phyloP scores from a whole-genome alignment of 805 yeast genomes.

The Candida morakotiae region DNA sequence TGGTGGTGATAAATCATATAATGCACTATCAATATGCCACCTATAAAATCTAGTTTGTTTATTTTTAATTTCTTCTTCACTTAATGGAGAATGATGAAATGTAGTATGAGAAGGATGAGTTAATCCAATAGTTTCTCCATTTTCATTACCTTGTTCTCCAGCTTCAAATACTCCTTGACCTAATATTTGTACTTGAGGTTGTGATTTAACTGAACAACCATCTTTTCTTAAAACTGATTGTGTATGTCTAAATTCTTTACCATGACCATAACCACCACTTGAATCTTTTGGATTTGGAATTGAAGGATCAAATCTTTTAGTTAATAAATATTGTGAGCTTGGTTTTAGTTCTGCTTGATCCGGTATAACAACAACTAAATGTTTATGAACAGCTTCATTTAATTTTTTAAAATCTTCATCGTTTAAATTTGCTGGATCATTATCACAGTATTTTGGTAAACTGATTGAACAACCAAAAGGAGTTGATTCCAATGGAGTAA shows the following conservation, averaged over 20 bases:
- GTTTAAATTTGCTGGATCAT: conserved; percentile 66
- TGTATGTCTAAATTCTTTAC: conserved; percentile 56
- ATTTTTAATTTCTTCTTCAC: conserved; percentile 56
- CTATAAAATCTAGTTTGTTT: conserved; percentile 80
- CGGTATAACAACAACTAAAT: conserved; percentile 75
- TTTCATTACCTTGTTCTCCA: conserved; percentile 51
- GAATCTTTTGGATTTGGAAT: conserved; percentile 37
- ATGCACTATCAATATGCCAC: conserved; percentile 92
- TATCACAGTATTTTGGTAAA: conserved; percentile 59
- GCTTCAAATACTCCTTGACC: conserved; percentile 75
- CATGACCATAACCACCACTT: conserved; percentile 68
- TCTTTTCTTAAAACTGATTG: conserved; percentile 71
- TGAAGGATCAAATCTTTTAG: conserved; percentile 76
- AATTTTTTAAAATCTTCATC: conserved; percentile 62
- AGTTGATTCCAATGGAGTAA: conserved; percentile 44
- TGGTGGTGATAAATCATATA: conserved; percentile 83
- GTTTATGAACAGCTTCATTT: conserved; percentile 58
- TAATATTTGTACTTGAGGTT: conserved; percentile 87
- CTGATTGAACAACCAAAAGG: conserved; percentile 68
- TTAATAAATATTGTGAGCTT: conserved; percentile 68
- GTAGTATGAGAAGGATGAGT: conserved; percentile 83
- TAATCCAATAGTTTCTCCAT: conserved; percentile 55
- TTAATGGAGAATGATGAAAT: conserved; percentile 67
- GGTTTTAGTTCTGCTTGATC: conserved; percentile 67
- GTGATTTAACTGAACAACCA: conserved; percentile 72